Evolutionary conservation across 2,329 filamentous ascomycete genomes (phyloP).

Genomic region (Ceratocystiopsis sp.): DNA sequence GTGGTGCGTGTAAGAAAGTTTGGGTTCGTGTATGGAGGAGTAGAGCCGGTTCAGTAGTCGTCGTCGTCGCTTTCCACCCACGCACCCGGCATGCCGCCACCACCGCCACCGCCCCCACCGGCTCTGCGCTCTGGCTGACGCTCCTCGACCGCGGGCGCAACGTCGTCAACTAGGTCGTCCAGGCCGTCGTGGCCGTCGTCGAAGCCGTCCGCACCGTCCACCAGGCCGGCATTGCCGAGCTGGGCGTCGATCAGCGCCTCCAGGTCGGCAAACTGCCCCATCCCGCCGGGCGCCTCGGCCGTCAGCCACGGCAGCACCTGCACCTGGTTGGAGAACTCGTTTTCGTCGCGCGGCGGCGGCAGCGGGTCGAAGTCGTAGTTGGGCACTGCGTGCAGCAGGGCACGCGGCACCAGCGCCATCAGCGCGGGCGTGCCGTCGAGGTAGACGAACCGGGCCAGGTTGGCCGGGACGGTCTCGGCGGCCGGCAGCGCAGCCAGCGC

Average conservation of each 20-base stretch:
- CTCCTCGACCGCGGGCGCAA: no score
- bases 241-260: no score
- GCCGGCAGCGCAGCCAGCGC: conserved; percentile 19
- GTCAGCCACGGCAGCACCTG: conserved; percentile 26
- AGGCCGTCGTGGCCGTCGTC: background rate
- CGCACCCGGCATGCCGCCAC: conserved; percentile 6
- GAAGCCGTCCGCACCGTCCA: background rate
- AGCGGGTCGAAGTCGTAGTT: conserved; percentile 70
- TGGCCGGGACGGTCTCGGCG: conserved; percentile 24
- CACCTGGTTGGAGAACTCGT: conserved; percentile 29
- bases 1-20: no score
- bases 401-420: conserved; percentile 50
- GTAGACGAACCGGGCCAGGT: conserved; percentile 58
- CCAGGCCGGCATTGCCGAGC: no score
- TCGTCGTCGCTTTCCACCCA: conserved; percentile 5
- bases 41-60: conserved; percentile 1
- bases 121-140: background rate
- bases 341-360: conserved; percentile 44
- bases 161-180: background rate
- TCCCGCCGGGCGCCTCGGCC: no score
- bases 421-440: conserved; percentile 59
- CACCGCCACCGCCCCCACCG: background rate
- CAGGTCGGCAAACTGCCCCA: background rate
- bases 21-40: no score
- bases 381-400: conserved; percentile 44